Evolutionary conservation across 169 alveolate species (phyloP).

Genomic region (Eimeria necatrix): DNA sequence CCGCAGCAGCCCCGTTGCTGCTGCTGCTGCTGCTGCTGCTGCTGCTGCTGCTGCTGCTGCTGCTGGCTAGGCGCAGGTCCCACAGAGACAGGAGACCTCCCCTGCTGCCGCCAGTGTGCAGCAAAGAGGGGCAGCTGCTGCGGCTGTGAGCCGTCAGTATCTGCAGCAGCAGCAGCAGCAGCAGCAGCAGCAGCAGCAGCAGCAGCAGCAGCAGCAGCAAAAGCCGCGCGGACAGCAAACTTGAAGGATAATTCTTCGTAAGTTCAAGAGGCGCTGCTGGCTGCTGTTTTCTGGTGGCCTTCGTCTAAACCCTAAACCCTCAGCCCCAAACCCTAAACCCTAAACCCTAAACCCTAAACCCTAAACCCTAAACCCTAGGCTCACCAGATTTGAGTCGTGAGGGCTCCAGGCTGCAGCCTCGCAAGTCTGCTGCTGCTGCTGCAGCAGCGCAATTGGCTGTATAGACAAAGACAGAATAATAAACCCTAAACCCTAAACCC

Average conservation of each 20-base stretch:
- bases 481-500: not conserved
- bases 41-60: slow-evolving; percentile 44
- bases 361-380: slow-evolving; percentile 1
- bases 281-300: no score
- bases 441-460: slow-evolving; percentile 6
- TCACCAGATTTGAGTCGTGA: slow-evolving; percentile 1
- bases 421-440: slow-evolving; percentile 35
- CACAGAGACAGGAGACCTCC: not conserved
- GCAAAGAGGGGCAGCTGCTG: not conserved
- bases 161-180: no score
- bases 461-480: not conserved
- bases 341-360: no score
- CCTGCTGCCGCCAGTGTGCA: not conserved
- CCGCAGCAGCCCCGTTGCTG: not conserved
- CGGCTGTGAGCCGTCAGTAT: slow-evolving; percentile 3
- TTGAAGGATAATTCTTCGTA: no score
- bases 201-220: no score
- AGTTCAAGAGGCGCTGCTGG: no score
- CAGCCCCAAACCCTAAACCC: no score
- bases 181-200: no score
- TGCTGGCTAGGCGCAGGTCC: not conserved
- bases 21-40: slow-evolving; percentile 41
- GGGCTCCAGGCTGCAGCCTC: slow-evolving; percentile 31
- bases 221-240: no score
- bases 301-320: no score